Percentiles rank a stretch among this genome's conserved stretches.
phyloP scores from a whole-genome alignment of 1,284 basidiomycete species.

The Waitea zeae region DNA sequence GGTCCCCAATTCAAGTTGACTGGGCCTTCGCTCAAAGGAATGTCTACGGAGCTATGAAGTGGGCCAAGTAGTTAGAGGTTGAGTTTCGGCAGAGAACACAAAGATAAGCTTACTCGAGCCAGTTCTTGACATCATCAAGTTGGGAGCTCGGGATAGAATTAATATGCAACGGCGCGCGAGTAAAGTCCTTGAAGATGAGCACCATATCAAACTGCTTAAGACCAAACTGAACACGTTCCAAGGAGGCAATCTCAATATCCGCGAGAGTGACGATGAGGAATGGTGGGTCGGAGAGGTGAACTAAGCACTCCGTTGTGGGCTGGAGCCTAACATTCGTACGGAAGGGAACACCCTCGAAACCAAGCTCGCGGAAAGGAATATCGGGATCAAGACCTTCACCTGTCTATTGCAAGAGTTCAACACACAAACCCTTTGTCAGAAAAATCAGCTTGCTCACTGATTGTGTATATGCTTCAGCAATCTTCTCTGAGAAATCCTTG shows the following conservation, averaged over 20 bases:
- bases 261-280: conserved; percentile 91
- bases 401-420: too few relatives aligned
- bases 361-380: conserved; percentile 93
- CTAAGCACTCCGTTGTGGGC: conserved; percentile 93
- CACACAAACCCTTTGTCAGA: too few relatives aligned
- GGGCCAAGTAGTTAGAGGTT: conserved; percentile 5
- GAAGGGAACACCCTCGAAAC: conserved; percentile 95
- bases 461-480: conserved; percentile 70
- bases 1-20: conserved; percentile 98
- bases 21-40: conserved; percentile 89
- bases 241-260: conserved; percentile 92
- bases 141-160: conserved; percentile 87
- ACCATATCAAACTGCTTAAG: conserved; percentile 97
- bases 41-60: conserved; percentile 96
- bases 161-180: conserved; percentile 81
- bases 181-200: conserved; percentile 93
- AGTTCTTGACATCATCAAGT: conserved; percentile 93
- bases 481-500: conserved; percentile 84
- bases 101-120: conserved; percentile 73
- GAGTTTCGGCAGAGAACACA: conserved; percentile 4
- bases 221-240: conserved; percentile 95
- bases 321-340: conserved; percentile 89
- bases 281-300: conserved; percentile 90
- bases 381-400: conserved; percentile 87
- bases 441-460: conserved; percentile 33